A percentile compares a stretch with the other conserved stretches of the same genome.
These are phyloP conservation scores for Physcia stellaris DNA, from an alignment of 495 filamentous ascomycete genomes.

Conservation along the genomic window DNA sequence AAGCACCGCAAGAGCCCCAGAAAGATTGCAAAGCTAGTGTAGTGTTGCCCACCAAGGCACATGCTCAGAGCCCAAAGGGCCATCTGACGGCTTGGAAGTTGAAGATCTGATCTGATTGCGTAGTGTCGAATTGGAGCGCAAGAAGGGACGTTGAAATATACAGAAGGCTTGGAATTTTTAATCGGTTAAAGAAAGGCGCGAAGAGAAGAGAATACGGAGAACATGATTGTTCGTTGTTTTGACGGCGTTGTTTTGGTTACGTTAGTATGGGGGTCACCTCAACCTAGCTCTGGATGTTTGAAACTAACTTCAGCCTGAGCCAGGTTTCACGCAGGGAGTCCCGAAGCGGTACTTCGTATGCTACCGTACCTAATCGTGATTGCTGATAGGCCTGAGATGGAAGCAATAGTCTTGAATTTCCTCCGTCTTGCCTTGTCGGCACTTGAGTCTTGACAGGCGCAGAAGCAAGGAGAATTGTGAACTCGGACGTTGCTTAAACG, in stretches of 20 bases:
- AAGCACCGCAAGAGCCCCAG: slow-evolving; percentile 12
- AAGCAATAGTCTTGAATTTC: too few relatives aligned
- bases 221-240: too few relatives aligned
- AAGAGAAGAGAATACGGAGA: not conserved
- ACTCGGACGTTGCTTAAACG: too few relatives aligned
- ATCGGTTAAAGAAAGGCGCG: not conserved
- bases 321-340: too few relatives aligned
- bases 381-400: too few relatives aligned
- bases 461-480: too few relatives aligned
- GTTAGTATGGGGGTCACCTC: not conserved
- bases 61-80: slow-evolving; percentile 4
- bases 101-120: not conserved
- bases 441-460: too few relatives aligned
- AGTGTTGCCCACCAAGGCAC: not conserved
- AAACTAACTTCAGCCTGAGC: not conserved
- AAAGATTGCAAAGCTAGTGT: slow-evolving; percentile 8
- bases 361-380: too few relatives aligned
- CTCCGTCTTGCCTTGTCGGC: too few relatives aligned
- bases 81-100: slow-evolving; percentile 2
- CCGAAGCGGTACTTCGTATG: too few relatives aligned
- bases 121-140: slow-evolving; percentile 12
- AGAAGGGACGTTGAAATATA: not conserved
- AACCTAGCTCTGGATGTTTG: not conserved
- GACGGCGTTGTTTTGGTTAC: not conserved
- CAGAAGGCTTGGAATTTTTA: not conserved